Conservation (phyloP, 1,284 basidiomycete species). For the Wallemia hederae region DNA sequence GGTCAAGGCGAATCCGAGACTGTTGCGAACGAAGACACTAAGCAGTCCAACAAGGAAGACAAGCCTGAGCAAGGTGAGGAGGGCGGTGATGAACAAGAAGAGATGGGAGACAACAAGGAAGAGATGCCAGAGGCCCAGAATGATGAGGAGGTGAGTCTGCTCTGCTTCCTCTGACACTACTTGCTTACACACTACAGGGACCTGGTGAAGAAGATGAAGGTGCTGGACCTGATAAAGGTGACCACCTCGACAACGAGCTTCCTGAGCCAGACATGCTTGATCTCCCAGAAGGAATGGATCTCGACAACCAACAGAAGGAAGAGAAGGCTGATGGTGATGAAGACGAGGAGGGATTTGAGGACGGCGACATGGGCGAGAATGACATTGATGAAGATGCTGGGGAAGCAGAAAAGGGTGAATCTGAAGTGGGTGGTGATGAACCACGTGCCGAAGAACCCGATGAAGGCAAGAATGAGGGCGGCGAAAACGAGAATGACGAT, state of each 20-base stretch:
- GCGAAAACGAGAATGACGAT: conserved; percentile 5
- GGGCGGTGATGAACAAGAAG: conserved; percentile 17
- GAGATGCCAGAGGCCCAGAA: conserved; percentile 13
- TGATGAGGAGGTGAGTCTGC: conserved; percentile 9
- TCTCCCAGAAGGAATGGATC: conserved; percentile 50
- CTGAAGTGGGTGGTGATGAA: conserved; percentile 5
- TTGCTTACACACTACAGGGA: conserved; percentile 10
- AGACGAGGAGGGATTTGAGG: conserved; percentile 19
- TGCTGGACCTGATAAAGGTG: conserved; percentile 25
- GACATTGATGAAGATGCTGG: conserved; percentile 11
- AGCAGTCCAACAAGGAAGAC: conserved; percentile 13
- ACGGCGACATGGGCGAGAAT: conserved; percentile 15
- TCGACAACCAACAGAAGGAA: conserved; percentile 16
- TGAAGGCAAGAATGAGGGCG: conserved; percentile 12
- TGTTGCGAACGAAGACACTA: conserved; percentile 33
- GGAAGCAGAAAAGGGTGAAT: conserved; percentile 14
- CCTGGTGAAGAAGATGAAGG: conserved; percentile 18
- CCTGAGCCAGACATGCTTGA: conserved; percentile 50
- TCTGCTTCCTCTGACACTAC: conserved; percentile 10
- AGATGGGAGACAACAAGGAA: conserved; percentile 13
- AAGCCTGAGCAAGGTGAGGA: conserved; percentile 15
- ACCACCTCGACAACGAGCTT: conserved; percentile 36
- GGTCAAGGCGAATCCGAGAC: conserved; percentile 34
- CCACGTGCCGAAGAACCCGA: conserved; percentile 10
- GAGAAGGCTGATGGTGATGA: conserved; percentile 13